Evolutionary conservation across 331 rosid genomes (phyloP).

Genomic region (Quercus tomentella): DNA sequence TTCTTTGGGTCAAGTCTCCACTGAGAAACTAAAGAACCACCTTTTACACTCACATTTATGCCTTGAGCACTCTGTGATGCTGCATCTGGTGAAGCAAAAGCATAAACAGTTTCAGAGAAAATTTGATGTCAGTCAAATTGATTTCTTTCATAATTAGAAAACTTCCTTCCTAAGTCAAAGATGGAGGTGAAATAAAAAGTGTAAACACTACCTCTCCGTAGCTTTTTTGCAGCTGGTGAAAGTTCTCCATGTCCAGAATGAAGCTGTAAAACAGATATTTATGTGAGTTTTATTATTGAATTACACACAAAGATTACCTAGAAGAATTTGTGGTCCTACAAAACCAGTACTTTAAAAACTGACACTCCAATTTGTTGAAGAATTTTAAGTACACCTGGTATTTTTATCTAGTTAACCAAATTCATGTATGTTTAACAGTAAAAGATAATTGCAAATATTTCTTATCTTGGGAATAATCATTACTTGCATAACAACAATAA

Average conservation of each 20-base stretch:
- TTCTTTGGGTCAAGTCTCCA: slow-evolving; percentile 64
- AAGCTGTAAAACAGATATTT: slow-evolving; percentile 57
- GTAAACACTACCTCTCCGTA: slow-evolving; percentile 48
- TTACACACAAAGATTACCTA: background rate
- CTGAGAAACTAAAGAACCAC: slow-evolving; percentile 68
- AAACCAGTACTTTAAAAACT: background rate
- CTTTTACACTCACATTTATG: slow-evolving; percentile 32
- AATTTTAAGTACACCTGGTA: background rate
- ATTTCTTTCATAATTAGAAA: slow-evolving; percentile 9
- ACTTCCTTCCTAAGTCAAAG: slow-evolving; percentile 17
- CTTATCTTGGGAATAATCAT: background rate
- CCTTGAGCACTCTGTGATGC: slow-evolving; percentile 45
- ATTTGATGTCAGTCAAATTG: slow-evolving; percentile 7
- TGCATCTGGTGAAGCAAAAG: slow-evolving; percentile 37
- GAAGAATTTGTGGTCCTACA: background rate
- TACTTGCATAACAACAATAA: background rate
- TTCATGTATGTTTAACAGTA: background rate
- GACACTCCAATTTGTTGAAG: background rate
- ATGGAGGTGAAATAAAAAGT: background rate
- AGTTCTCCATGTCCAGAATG: slow-evolving; percentile 64
- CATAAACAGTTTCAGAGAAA: slow-evolving; percentile 30
- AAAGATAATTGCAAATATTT: background rate
- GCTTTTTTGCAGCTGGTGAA: slow-evolving; percentile 57
- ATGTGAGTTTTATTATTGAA: slow-evolving; percentile 1
- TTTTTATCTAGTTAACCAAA: background rate